phyloP scores from a whole-genome alignment of 2,329 filamentous ascomycete genomes.

The Aspergillus quadrilineatus region DNA sequence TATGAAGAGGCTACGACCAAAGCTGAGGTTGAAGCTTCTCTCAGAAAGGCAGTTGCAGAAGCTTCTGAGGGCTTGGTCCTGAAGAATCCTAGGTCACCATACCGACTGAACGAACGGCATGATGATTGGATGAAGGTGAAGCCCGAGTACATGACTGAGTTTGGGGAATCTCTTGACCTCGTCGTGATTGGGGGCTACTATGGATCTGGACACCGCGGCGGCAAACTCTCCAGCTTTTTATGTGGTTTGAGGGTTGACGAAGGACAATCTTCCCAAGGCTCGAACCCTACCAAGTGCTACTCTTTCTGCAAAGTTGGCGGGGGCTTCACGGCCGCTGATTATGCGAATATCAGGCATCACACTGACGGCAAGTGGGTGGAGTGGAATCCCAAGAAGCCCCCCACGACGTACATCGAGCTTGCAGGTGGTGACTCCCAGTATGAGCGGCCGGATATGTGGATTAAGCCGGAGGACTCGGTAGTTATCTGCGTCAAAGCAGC shows the following conservation, averaged over 20 bases:
- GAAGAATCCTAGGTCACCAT: constrained; percentile 87
- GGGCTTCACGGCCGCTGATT: constrained; percentile 82
- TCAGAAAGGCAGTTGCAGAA: constrained; percentile 81
- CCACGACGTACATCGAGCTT: constrained; percentile 74
- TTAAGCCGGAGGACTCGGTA: constrained; percentile 81
- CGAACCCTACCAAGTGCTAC: constrained; percentile 71
- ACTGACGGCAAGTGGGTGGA: constrained; percentile 90
- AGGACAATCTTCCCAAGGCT: constrained; percentile 57
- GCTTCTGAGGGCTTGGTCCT: constrained; percentile 87
- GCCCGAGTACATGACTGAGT: constrained; percentile 96
- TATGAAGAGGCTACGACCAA: constrained; percentile 66
- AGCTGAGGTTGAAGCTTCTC: constrained; percentile 72
- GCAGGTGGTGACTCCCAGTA: constrained; percentile 72
- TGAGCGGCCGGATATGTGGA: constrained; percentile 89
- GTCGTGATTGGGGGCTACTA: constrained; percentile 90
- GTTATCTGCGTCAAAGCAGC: constrained; percentile 89
- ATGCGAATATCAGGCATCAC: constrained; percentile 74
- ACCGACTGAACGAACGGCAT: constrained; percentile 83
- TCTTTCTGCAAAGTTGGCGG: constrained; percentile 99
- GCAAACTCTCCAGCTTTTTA: constrained; percentile 79
- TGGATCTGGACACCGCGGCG: constrained; percentile 81
- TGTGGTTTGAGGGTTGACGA: constrained; percentile 79
- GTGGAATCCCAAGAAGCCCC: constrained; percentile 77
- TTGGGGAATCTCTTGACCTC: constrained; percentile 88
- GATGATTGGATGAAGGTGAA: constrained; percentile 99